Conservation (phyloP, 2,329 filamentous ascomycete species). For the Diaporthe destruens region DNA sequence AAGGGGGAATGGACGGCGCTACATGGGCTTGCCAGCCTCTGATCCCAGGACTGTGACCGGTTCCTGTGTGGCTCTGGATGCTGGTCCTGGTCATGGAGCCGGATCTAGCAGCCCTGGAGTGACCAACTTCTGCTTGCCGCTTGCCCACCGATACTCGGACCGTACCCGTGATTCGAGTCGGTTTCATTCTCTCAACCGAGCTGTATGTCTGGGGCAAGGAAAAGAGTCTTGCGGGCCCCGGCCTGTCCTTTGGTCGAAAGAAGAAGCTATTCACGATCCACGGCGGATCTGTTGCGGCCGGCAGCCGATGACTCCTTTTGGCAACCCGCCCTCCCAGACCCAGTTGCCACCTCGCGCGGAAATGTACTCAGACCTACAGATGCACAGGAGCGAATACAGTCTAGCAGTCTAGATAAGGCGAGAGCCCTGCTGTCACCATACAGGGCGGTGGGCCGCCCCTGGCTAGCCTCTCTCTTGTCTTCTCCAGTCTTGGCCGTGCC, state of each 20-base stretch:
- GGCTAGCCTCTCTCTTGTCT: conserved; percentile 4
- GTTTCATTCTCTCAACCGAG: background rate
- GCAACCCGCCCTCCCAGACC: background rate
- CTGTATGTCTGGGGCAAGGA: conserved; percentile 6
- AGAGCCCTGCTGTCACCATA: conserved; percentile 19
- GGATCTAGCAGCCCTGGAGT: background rate
- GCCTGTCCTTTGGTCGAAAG: conserved; percentile 13
- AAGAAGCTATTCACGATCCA: conserved; percentile 8
- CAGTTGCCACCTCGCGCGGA: background rate
- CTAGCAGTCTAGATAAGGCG: conserved; percentile 33
- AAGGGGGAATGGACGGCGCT: too few species aligned
- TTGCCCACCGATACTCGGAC: conserved; percentile 37
- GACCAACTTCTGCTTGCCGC: conserved; percentile 15
- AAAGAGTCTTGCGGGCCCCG: background rate
- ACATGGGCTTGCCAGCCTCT: background rate
- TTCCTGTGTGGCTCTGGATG: background rate
- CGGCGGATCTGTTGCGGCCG: conserved; percentile 8
- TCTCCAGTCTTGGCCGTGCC: background rate
- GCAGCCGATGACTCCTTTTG: conserved; percentile 22
- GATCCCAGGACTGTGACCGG: background rate
- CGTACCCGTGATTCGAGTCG: conserved; percentile 6
- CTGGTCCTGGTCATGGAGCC: conserved; percentile 12
- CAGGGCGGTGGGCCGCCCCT: background rate
- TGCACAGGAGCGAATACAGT: conserved; percentile 8
- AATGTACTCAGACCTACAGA: background rate